phyloP scores from a whole-genome alignment of 2,329 filamentous ascomycete genomes.

The Colletotrichum coccodes region DNA sequence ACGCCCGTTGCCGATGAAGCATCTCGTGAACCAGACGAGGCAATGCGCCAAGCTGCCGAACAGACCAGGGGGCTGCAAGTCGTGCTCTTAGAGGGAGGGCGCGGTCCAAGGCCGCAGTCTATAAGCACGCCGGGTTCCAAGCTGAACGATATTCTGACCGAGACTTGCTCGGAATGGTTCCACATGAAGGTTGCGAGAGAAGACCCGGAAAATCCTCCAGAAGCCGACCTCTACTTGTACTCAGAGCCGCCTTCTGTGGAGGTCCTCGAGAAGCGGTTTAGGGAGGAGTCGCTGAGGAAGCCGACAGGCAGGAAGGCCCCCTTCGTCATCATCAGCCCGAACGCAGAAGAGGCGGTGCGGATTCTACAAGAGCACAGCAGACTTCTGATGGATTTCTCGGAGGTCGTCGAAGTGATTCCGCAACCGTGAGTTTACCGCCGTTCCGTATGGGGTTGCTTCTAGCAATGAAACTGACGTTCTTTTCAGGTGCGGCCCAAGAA shows the following conservation, averaged over 20 bases:
- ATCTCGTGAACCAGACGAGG: conserved; percentile 31
- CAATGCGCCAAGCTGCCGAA: conserved; percentile 19
- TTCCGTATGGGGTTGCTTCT: conserved; percentile 26
- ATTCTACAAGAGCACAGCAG: conserved; percentile 37
- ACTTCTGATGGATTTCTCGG: conserved; percentile 35
- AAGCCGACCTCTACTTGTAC: conserved; percentile 40
- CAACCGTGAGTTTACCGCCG: conserved; percentile 38
- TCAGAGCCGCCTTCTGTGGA: conserved; percentile 40
- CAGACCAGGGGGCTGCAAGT: conserved; percentile 34
- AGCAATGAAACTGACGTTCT: not conserved
- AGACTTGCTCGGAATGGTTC: conserved; percentile 46
- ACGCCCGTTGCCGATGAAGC: conserved; percentile 29
- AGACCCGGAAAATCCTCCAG: not conserved
- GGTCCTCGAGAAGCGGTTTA: conserved; percentile 35
- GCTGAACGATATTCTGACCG: conserved; percentile 41
- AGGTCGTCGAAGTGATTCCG: conserved; percentile 43
- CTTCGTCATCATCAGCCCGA: conserved; percentile 41
- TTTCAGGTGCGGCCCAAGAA: conserved; percentile 38
- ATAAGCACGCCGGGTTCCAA: conserved; percentile 33
- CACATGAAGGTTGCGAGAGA: conserved; percentile 41
- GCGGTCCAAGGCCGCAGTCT: not conserved
- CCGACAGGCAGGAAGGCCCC: conserved; percentile 30
- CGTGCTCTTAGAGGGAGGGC: conserved; percentile 34
- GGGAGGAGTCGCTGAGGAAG: conserved; percentile 6
- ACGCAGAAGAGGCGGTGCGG: conserved; percentile 41